Base-by-base conservation (phyloP, 139 green algal species). In the Astrephomene gubernaculifera region DNA sequence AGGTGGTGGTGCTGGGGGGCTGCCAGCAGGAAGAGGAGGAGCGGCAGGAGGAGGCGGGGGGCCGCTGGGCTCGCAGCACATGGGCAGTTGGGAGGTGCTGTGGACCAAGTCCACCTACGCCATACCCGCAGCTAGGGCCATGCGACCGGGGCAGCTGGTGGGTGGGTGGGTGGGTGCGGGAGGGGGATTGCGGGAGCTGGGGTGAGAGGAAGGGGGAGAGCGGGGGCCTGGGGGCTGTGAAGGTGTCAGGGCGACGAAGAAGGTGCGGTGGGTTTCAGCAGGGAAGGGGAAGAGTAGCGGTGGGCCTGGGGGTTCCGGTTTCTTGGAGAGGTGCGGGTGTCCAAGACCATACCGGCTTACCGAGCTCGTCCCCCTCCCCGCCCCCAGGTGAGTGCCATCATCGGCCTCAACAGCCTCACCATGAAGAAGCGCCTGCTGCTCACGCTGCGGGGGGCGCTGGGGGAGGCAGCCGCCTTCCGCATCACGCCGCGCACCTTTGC, bases 351-450 rank as follows among this genome's bases (percentile, higher is more conserved):
- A n/a, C n/a, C n/a, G n/a, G n/a, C n/a, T n/a, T n/a, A n/a, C n/a
- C n/a, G n/a, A n/a, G n/a, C n/a, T n/a, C n/a, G 35, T 72, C 35
- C 65, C 7, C 65, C 29, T 72, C 65, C 36, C 35, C 36, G 17
- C 36, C 22, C 19, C 24, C 79, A 85, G 38, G 86, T 94, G 27
- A 91, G 81, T 64, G 89, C 86, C 9, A 61, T 94, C 45, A 86
- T 88, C 29, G 91, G 91, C 0, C 88, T 94, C 60, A 93, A 93
- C 80, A 81, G 83, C 75, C 82, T 94, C 0, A 93, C 89, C 25
- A 94, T 94, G 89, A 94, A 94, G 88, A 94, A 94, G 64, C 78
- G 87, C 25, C 89, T 93, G 88, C 53, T 92, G 75, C 79, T 86
- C 44, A 90, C 89, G 36, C 86, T 93, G 72, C 39, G 64, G 27